Evolutionary conservation across 139 green algal genomes (phyloP).

Genomic region (Chloropicon primus): DNA sequence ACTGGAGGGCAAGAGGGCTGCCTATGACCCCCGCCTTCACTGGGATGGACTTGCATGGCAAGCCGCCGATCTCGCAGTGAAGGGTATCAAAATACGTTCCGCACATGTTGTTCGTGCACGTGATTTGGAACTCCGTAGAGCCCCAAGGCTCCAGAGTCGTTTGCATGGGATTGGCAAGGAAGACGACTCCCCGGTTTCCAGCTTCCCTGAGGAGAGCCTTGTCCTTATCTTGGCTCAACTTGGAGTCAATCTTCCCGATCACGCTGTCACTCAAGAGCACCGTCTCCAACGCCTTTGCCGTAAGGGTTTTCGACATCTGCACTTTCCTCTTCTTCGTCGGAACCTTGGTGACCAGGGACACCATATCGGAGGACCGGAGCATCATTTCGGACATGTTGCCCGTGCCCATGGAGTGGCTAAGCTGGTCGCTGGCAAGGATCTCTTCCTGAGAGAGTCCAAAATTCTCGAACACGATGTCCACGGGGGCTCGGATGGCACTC

Average conservation of each 20-base stretch:
- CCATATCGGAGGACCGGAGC: neutral
- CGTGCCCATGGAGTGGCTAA: slow-evolving; percentile 1
- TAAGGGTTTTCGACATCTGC: slow-evolving; percentile 4
- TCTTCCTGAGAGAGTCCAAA: neutral
- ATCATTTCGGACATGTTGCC: slow-evolving; percentile 6
- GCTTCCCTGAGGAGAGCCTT: neutral
- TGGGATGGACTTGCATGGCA: slow-evolving; percentile 25
- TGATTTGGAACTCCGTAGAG: slow-evolving; percentile 17
- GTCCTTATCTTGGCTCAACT: neutral
- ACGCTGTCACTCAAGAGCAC: slow-evolving; percentile 2
- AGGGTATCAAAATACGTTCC: slow-evolving; percentile 40
- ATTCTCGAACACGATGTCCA: neutral
- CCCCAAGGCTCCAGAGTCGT: slow-evolving; percentile 19
- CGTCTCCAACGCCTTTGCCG: neutral
- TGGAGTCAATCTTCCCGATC: neutral
- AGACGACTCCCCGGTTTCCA: neutral
- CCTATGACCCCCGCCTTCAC: slow-evolving; percentile 36
- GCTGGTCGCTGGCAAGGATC: neutral
- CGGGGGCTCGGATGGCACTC: neutral
- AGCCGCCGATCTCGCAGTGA: slow-evolving; percentile 30
- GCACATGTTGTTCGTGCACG: slow-evolving; percentile 35
- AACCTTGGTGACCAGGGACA: neutral
- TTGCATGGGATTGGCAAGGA: neutral
- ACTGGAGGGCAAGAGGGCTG: slow-evolving; percentile 34
- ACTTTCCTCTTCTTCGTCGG: neutral